Evolutionary conservation across 495 filamentous ascomycete species (phyloP).

Genomic region (Sordaria brevicollis): DNA sequence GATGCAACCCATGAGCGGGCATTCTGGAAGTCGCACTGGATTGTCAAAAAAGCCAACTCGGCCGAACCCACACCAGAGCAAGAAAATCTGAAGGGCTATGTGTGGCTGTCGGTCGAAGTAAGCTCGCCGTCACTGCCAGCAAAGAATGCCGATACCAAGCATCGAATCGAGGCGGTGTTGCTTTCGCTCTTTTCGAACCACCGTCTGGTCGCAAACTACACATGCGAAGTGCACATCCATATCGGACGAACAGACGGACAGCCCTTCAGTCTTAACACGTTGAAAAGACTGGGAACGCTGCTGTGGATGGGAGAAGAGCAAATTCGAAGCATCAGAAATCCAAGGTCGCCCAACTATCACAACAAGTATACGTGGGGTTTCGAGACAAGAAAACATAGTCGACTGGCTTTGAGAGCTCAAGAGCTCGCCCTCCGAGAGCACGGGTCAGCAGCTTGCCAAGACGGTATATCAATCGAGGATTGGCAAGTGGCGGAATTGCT

Average conservation of each 20-base stretch:
- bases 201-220: slow-evolving; percentile 17
- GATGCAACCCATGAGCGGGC: slow-evolving; percentile 8
- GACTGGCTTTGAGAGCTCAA: slow-evolving; percentile 7
- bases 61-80: slow-evolving; percentile 12
- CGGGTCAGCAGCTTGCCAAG: neutral
- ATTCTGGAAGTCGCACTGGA: slow-evolving; percentile 20
- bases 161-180: slow-evolving; percentile 10
- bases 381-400: slow-evolving; percentile 14
- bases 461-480: slow-evolving; percentile 1
- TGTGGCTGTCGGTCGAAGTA: slow-evolving; percentile 22
- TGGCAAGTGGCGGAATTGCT: slow-evolving; percentile 1
- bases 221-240: slow-evolving; percentile 24
- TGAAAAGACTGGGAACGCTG: slow-evolving; percentile 19
- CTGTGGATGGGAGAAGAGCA: slow-evolving; percentile 21
- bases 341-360: slow-evolving; percentile 19
- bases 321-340: slow-evolving; percentile 21
- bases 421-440: neutral
- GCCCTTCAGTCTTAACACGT: slow-evolving; percentile 12
- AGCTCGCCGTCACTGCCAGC: slow-evolving; percentile 17
- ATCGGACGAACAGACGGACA: slow-evolving; percentile 18
- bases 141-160: slow-evolving; percentile 3
- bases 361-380: slow-evolving; percentile 24
- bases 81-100: slow-evolving; percentile 3
- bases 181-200: slow-evolving; percentile 5
- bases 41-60: slow-evolving; percentile 25